phyloP scores from a whole-genome alignment of 78 protist species.

The Planoprotostelium fungivorum region DNA sequence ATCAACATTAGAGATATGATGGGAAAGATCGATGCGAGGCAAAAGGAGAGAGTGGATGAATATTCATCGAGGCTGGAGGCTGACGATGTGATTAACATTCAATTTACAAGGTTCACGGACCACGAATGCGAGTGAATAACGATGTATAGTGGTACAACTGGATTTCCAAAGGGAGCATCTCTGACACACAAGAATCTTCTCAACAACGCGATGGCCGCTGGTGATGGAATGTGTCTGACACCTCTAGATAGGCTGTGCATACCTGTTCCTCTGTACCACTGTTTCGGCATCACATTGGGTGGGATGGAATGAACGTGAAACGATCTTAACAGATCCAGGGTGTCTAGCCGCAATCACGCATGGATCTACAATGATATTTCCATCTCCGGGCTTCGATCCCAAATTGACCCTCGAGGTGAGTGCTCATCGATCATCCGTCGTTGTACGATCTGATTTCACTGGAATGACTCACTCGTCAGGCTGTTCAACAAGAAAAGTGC shows the following conservation, averaged over 20 bases:
- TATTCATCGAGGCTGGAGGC: background rate
- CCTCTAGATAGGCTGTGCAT: conserved; percentile 37
- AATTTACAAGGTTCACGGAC: conserved; percentile 65
- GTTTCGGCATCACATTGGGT: conserved; percentile 73
- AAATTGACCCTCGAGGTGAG: background rate
- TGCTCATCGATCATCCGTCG: no score
- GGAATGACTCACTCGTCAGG: no score
- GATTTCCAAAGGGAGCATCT: conserved; percentile 67
- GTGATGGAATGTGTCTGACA: conserved; percentile 5
- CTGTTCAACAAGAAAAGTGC: conserved; percentile 38
- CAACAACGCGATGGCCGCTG: conserved; percentile 64
- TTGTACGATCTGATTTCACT: no score
- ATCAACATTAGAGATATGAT: conserved; percentile 3
- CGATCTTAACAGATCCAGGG: background rate
- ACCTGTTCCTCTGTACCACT: conserved; percentile 84
- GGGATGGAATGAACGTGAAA: background rate
- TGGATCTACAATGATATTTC: conserved; percentile 41
- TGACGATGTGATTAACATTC: conserved; percentile 59
- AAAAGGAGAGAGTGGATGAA: background rate
- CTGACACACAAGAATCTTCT: conserved; percentile 69
- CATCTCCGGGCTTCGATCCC: conserved; percentile 44
- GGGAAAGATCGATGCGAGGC: background rate
- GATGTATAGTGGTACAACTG: conserved; percentile 49
- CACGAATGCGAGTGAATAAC: conserved; percentile 19
- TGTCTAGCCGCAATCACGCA: conserved; percentile 6